phyloP scores from a whole-genome alignment of 176 grass and related monocot species.

The Puya raimondii region DNA sequence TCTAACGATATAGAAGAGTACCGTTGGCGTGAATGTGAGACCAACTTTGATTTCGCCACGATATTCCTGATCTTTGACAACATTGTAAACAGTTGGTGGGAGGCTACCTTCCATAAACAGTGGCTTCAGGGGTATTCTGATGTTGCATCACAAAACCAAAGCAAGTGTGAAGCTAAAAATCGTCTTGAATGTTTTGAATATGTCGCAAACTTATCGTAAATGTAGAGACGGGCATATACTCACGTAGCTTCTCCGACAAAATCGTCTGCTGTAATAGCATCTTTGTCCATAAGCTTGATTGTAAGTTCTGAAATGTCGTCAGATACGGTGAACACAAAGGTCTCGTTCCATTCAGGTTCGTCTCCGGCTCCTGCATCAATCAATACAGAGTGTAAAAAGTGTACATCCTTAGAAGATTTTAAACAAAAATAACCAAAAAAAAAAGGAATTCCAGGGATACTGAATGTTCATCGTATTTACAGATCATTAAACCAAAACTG shows the following conservation, averaged over 20 bases:
- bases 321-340: constrained; percentile 61
- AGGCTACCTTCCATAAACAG: constrained; percentile 52
- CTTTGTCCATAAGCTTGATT: constrained; percentile 85
- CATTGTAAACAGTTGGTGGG: constrained; percentile 41
- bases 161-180: background rate
- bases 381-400: background rate
- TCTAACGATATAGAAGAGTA: background rate
- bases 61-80: constrained; percentile 67
- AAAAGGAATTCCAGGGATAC: background rate
- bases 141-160: background rate
- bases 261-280: constrained; percentile 46
- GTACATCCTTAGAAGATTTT: background rate
- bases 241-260: constrained; percentile 71
- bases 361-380: constrained; percentile 39
- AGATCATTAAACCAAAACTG: no score
- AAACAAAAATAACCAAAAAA: background rate
- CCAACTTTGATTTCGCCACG: constrained; percentile 74
- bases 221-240: background rate
- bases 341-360: constrained; percentile 89
- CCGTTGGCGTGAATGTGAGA: constrained; percentile 65
- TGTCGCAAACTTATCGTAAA: background rate
- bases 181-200: background rate
- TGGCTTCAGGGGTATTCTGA: constrained; percentile 37
- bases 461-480: no score
- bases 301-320: constrained; percentile 22